Conservation (phyloP, 164 flowering plant genomes). For the Umbilicus rupestris region DNA sequence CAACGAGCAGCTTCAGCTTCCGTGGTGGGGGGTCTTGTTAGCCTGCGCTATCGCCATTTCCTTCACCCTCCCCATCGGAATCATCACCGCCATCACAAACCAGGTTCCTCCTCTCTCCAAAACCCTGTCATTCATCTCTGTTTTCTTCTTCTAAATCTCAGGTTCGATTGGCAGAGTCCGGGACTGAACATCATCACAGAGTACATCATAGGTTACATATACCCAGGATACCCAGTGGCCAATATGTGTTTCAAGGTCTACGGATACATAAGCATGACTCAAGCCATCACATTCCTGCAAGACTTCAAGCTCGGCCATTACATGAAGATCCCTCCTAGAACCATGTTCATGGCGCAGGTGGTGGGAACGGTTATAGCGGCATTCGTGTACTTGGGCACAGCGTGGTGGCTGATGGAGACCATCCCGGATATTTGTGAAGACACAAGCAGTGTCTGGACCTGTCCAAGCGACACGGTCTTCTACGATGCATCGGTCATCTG, state of each 20-base stretch:
- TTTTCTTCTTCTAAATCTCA: background rate
- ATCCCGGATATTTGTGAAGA: slow-evolving; percentile 51
- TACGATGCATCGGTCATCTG: slow-evolving; percentile 84
- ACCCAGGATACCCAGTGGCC: slow-evolving; percentile 79
- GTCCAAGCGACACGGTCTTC: slow-evolving; percentile 63
- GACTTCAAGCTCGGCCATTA: slow-evolving; percentile 96
- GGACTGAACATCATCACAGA: slow-evolving; percentile 72
- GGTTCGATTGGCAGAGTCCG: slow-evolving; percentile 32
- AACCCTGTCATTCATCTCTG: background rate
- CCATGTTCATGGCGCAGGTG: slow-evolving; percentile 89
- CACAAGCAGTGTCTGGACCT: slow-evolving; percentile 59
- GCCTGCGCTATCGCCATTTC: slow-evolving; percentile 67
- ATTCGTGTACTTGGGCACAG: slow-evolving; percentile 55
- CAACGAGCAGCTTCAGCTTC: slow-evolving; percentile 68
- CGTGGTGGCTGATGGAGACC: slow-evolving; percentile 79
- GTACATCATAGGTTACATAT: slow-evolving; percentile 69
- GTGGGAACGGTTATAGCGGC: slow-evolving; percentile 60
- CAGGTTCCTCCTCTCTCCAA: slow-evolving; percentile 31
- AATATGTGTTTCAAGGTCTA: slow-evolving; percentile 93
- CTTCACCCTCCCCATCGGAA: slow-evolving; percentile 84
- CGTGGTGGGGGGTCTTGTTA: slow-evolving; percentile 84
- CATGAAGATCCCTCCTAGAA: slow-evolving; percentile 91
- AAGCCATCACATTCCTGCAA: slow-evolving; percentile 68
- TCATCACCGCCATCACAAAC: slow-evolving; percentile 82
- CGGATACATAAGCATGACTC: slow-evolving; percentile 76